Evolutionary conservation across 495 filamentous ascomycete genomes (phyloP), one percentile per base, ranked within the genome.

Genomic region (Penicillium chermesinum): DNA sequence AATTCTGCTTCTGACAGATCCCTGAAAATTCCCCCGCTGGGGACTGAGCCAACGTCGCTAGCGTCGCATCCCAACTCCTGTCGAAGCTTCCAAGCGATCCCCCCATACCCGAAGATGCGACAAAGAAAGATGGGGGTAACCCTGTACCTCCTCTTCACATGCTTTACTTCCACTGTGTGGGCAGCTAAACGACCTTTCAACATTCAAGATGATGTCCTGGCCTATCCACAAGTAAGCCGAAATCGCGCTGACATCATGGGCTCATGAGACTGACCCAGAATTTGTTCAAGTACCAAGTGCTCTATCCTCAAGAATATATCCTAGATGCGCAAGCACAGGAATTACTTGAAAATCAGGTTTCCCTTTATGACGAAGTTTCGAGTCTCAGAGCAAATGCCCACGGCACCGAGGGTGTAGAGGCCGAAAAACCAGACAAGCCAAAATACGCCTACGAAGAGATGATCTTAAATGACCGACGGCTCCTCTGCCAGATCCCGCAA

Each of bases 191-290:
- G 73, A 58, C 69, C 78, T 20, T 91, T 90, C 69, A 89, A 81
- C 58, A 85, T 95, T 25, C 82, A 94, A 57, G 91, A 97, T 61
- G 93, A 98, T 64, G 64, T 98, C 8, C 75, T 96, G 30, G 91
- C 93, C 16, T 89, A 86, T 72, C 93, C 93, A 19, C 93, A 96
- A 73, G 89, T 94, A 68, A 25, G 71, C 62, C 41, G 19, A 19
- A 39, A 17, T 13, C 25, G 12, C 21, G 25, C 21, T 20, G 10
- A 16, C 2, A 20, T 13, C 37, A 1, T n/a, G n/a, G n/a, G n/a
- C n/a, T n/a, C n/a, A 33, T 33, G 5, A 14, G 9, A 3, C 20
- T 40, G 15, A 32, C 30, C 4, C 17, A 49, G 22, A 53, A 13
- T 25, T 17, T 44, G 46, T 34, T 21, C 33, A 50, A 96, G 85